Evolutionary conservation across 148 eudicot genomes (phyloP), one percentile per base, ranked within the genome.

Genomic region (Spergularia marina): DNA sequence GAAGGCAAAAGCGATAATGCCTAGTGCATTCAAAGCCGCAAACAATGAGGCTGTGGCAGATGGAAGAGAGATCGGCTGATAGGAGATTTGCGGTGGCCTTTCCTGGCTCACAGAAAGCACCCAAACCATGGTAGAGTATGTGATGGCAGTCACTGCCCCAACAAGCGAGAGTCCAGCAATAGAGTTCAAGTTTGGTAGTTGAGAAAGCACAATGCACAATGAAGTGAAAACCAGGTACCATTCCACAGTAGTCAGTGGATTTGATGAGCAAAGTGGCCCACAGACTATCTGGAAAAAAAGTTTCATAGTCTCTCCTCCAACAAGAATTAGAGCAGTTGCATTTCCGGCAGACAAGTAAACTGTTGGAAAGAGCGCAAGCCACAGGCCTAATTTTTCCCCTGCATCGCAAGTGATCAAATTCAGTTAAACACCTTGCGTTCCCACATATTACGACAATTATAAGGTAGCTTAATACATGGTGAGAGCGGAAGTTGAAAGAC

Each of bases 171-270:
- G 91, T 23, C 99, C 99, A 0, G 99, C 99, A 20, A 96, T 96
- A 17, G 99, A 96, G 84, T 96, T 92, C 68, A 96, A 89, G 77
- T 96, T 96, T 10, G 99, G 99, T 40, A 96, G 86, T 78, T 96
- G 99, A 51, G 99, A 92, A 59, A 96, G 74, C 9, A 92, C 98
- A 25, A 96, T 96, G 83, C 97, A 91, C 23, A 92, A 79, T 21
- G 93, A 92, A 69, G 99, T 96, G 88, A 96, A 96, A 16, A 96
- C 99, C 82, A 96, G 76, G 64, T 92, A 96, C 99, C 99, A 96
- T 82, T 96, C 99, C 9, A 96, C 98, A 9, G 99, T 96, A 0
- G 98, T 91, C n/a, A 96, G 84, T 55, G 99, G 99, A 66, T 92
- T 92, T 5, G 99, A 95, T 34, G 96, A 63, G 78, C 99, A 95